phyloP scores from a whole-genome alignment of 169 alveolate genomes.

The Besnoitia besnoiti region DNA sequence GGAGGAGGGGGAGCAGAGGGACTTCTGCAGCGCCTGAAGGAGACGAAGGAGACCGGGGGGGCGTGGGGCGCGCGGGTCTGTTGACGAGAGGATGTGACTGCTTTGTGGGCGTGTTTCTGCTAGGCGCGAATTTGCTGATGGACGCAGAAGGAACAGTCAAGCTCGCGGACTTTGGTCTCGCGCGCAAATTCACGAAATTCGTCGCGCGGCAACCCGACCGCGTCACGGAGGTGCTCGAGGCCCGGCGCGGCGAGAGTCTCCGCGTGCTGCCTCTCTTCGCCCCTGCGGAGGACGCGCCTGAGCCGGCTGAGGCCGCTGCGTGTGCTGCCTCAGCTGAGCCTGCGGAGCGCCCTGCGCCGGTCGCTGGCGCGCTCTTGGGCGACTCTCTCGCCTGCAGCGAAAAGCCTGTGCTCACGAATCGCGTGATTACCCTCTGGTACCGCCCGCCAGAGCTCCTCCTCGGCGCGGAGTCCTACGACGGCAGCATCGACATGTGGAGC shows the following conservation, averaged over 20 bases:
- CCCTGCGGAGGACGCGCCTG: neutral
- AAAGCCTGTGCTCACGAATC: conserved; percentile 77
- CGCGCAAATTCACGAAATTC: conserved; percentile 73
- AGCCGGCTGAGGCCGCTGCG: neutral
- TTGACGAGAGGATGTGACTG: neutral
- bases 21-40: neutral
- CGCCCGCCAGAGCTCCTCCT: conserved; percentile 92
- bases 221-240: neutral
- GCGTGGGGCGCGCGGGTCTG: too few species aligned
- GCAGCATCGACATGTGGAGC: conserved; percentile 90
- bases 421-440: conserved; percentile 92
- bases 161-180: conserved; percentile 96
- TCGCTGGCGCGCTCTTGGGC: neutral
- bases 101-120: neutral
- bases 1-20: neutral
- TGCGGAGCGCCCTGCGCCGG: neutral
- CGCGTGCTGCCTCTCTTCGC: neutral
- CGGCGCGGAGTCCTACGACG: conserved; percentile 83
- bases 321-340: neutral
- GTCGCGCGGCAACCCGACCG: neutral
- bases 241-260: neutral
- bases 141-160: conserved; percentile 92
- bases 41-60: neutral
- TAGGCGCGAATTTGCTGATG: conserved; percentile 78
- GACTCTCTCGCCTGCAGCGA: neutral